A percentile compares a stretch with the other conserved stretches of the same genome.
Conservation (phyloP, 1,284 basidiomycete genomes). For the Peniophora sp. region DNA sequence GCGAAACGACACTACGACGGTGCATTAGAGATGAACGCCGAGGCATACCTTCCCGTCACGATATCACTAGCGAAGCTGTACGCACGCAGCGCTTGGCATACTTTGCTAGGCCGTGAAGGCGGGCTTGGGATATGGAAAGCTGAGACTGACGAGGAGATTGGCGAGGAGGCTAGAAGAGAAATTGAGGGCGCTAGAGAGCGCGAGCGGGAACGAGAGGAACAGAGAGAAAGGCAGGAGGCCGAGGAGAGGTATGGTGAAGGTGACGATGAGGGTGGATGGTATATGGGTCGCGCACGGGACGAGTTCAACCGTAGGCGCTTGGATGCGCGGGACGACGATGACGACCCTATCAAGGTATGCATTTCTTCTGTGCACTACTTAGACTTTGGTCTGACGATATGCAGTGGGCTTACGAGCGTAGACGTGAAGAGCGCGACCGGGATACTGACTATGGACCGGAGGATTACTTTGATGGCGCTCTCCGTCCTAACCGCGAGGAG, state of each 20-base stretch:
- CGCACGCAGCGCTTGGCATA: slow-evolving; percentile 77
- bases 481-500: slow-evolving; percentile 46
- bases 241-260: slow-evolving; percentile 14
- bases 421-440: slow-evolving; percentile 61
- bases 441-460: slow-evolving; percentile 72
- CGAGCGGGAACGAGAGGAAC: not conserved
- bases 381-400: not conserved
- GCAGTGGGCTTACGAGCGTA: slow-evolving; percentile 71
- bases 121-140: slow-evolving; percentile 57
- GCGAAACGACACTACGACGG: slow-evolving; percentile 96
- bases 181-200: slow-evolving; percentile 4
- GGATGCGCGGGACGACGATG: slow-evolving; percentile 37
- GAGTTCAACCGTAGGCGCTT: slow-evolving; percentile 53
- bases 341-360: slow-evolving; percentile 64
- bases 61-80: slow-evolving; percentile 83
- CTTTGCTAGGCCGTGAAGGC: slow-evolving; percentile 58
- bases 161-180: slow-evolving; percentile 14
- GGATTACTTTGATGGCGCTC: slow-evolving; percentile 68
- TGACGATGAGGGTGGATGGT: slow-evolving; percentile 47
- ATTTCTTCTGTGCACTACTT: not conserved
- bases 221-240: not conserved
- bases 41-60: slow-evolving; percentile 84
- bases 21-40: slow-evolving; percentile 78
- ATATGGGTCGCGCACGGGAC: slow-evolving; percentile 70
- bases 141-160: slow-evolving; percentile 21